phyloP scores from a whole-genome alignment of 192 early-diverging fungal genomes.

The Rhizophagus sp. region DNA sequence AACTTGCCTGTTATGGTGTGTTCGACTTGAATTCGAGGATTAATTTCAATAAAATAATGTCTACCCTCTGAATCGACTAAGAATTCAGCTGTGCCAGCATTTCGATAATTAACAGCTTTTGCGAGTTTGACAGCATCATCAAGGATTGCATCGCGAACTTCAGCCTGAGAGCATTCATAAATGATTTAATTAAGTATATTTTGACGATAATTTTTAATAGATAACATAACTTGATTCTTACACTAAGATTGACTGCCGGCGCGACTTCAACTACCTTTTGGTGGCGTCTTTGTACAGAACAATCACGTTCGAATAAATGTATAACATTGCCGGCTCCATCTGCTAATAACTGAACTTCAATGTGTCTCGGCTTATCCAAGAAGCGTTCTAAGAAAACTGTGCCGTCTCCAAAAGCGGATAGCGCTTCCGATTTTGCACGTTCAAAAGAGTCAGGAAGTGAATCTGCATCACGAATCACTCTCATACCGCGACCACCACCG shows the following conservation, averaged over 20 bases:
- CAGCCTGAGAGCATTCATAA: constrained; percentile 26
- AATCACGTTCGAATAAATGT: constrained; percentile 94
- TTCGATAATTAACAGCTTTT: constrained; percentile 84
- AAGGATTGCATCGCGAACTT: constrained; percentile 75
- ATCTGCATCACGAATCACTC: constrained; percentile 78
- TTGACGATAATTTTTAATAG: background rate
- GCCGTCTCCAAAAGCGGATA: constrained; percentile 93
- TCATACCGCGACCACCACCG: constrained; percentile 96
- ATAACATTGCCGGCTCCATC: constrained; percentile 84
- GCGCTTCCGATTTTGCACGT: constrained; percentile 85
- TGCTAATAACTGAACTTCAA: constrained; percentile 96
- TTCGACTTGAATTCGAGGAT: constrained; percentile 98
- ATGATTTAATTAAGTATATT: background rate
- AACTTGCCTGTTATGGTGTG: constrained; percentile 82
- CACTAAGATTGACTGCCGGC: constrained; percentile 74
- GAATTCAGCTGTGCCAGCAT: constrained; percentile 98
- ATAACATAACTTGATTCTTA: background rate
- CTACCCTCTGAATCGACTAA: constrained; percentile 83
- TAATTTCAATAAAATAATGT: constrained; percentile 98
- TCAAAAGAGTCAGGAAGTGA: constrained; percentile 79
- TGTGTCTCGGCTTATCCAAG: constrained; percentile 88
- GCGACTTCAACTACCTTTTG: constrained; percentile 97
- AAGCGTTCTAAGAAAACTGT: constrained; percentile 96
- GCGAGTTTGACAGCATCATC: constrained; percentile 92
- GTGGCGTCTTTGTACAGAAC: constrained; percentile 95